Conservation (phyloP, 352 stramenopile species). For the Phytophthora pseudosyringae region DNA sequence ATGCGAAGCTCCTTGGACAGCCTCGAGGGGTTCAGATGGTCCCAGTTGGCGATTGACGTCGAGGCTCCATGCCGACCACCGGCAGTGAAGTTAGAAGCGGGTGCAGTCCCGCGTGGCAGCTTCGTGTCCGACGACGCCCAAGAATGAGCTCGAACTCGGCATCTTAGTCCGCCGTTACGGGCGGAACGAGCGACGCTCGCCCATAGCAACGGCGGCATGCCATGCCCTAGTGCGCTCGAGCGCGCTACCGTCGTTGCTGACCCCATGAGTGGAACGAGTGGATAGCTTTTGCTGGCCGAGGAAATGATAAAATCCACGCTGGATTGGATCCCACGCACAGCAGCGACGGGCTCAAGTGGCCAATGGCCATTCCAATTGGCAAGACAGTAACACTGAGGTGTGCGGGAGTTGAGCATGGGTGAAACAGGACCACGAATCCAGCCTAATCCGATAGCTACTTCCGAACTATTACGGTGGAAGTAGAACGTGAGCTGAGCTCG, state of each 20-base stretch:
- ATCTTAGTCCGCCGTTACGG: constrained; percentile 28
- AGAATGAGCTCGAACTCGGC: constrained; percentile 8
- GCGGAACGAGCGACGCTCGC: constrained; percentile 2
- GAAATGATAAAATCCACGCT: constrained; percentile 36
- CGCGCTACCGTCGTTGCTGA: constrained; percentile 13
- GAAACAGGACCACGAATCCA: too few species aligned
- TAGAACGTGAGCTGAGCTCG: too few species aligned
- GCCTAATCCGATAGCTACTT: too few species aligned
- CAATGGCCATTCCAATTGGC: constrained; percentile 4
- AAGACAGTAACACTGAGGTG: not conserved
- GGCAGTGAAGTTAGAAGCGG: not conserved
- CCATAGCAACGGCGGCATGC: constrained; percentile 1
- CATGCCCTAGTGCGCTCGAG: not conserved
- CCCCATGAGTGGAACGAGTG: constrained; percentile 9
- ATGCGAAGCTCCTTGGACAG: constrained; percentile 21
- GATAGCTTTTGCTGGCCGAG: constrained; percentile 11
- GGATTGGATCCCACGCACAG: not conserved
- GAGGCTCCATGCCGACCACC: not conserved
- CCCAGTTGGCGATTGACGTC: constrained; percentile 19
- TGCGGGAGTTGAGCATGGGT: too few species aligned
- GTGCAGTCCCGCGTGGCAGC: constrained; percentile 20
- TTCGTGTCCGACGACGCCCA: constrained; percentile 1
- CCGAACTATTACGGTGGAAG: too few species aligned
- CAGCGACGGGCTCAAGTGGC: constrained; percentile 3
- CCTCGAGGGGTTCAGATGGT: constrained; percentile 31